Percentiles rank a stretch among this genome's conserved stretches.
These are phyloP conservation scores for Blumeria graminis DNA, from an alignment of 2,329 filamentous ascomycete genomes.

Conservation along the genomic window DNA sequence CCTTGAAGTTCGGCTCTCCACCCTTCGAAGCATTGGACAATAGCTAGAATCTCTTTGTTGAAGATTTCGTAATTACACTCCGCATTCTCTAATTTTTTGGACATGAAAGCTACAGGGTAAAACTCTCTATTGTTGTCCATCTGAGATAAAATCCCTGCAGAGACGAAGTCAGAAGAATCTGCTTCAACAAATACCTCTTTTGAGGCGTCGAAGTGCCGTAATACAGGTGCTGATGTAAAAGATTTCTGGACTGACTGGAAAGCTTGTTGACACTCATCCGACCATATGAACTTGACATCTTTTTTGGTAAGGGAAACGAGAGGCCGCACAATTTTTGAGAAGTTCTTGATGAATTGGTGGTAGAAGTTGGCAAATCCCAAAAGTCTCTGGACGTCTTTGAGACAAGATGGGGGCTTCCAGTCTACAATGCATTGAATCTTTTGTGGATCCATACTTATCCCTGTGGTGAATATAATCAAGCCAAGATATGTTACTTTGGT, in stretches of 20 bases:
- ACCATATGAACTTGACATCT: not conserved
- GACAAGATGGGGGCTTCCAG: not conserved
- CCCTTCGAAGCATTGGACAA: not conserved
- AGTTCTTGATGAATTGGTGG: not conserved
- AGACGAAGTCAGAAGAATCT: not conserved
- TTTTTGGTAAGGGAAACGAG: not conserved
- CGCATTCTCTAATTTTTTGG: not conserved
- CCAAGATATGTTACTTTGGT: not conserved
- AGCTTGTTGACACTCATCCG: not conserved
- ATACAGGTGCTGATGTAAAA: not conserved
- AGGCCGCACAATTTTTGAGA: not conserved
- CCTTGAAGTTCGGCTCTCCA: not conserved
- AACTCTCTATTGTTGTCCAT: not conserved
- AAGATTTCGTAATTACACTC: constrained; percentile 1
- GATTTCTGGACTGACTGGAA: not conserved
- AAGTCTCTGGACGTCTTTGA: not conserved
- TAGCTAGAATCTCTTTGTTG: not conserved
- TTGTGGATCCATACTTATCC: not conserved
- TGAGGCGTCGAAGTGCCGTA: not conserved
- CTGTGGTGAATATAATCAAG: not conserved
- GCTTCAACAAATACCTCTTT: not conserved
- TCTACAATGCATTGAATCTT: not conserved
- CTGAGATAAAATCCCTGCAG: not conserved
- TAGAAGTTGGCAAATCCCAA: not conserved
- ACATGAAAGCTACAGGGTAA: not conserved